phyloP scores from a whole-genome alignment of 208 protist species.

The Acanthamoeba royreba region DNA sequence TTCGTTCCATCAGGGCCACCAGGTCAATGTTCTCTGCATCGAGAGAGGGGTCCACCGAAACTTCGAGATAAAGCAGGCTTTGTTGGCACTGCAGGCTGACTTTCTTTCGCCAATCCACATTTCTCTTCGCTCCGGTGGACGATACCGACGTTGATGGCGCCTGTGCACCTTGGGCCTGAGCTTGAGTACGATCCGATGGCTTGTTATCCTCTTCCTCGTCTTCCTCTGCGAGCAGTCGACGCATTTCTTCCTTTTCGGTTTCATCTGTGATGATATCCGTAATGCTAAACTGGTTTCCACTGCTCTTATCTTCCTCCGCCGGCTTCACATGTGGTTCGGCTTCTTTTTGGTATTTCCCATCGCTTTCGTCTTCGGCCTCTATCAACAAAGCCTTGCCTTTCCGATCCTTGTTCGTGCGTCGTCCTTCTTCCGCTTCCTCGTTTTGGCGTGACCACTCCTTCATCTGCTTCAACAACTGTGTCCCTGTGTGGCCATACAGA shows the following conservation, averaged over 20 bases:
- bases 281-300: neutral
- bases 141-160: neutral
- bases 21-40: neutral
- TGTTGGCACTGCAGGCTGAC: neutral
- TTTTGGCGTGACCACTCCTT: too few relatives aligned
- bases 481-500: too few relatives aligned
- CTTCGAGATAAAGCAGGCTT: neutral
- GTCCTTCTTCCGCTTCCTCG: neutral
- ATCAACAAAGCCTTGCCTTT: too few relatives aligned
- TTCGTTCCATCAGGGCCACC: neutral
- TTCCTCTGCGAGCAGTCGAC: neutral
- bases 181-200: neutral
- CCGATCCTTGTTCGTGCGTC: neutral
- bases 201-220: neutral
- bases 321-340: neutral
- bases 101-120: slow-evolving; percentile 10
- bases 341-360: neutral
- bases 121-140: too few relatives aligned
- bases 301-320: neutral
- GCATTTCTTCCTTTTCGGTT: neutral
- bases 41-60: neutral
- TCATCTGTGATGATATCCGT: neutral
- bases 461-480: neutral
- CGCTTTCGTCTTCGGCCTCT: neutral
- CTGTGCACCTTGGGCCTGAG: neutral